These are phyloP conservation scores for Boletus huronensis DNA, from an alignment of 768 basidiomycete species.

Conservation along the genomic window DNA sequence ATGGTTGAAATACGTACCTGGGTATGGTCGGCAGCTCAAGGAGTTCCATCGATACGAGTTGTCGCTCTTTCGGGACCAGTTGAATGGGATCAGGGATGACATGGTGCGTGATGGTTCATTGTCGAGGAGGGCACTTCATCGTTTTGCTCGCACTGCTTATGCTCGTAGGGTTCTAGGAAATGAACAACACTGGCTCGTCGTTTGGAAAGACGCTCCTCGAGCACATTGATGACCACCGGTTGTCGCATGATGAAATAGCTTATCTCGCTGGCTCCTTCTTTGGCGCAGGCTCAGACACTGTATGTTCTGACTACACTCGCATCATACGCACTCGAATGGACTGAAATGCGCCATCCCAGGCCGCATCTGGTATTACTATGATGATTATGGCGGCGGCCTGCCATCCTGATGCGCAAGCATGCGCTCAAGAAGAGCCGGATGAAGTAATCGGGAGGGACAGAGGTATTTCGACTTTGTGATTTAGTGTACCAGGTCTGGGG, in stretches of 20 bases:
- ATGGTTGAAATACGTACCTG: slow-evolving; percentile 45
- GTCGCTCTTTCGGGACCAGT: slow-evolving; percentile 45
- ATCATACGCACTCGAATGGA: not conserved
- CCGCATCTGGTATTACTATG: slow-evolving; percentile 42
- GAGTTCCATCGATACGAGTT: slow-evolving; percentile 39
- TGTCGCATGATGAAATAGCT: slow-evolving; percentile 47
- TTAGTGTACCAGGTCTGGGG: too few species aligned
- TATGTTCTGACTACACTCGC: not conserved
- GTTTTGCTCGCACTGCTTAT: not conserved
- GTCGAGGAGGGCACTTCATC: not conserved
- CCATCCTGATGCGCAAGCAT: too few species aligned
- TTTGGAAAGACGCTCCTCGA: slow-evolving; percentile 55
- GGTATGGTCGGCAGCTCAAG: slow-evolving; percentile 50
- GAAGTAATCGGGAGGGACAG: too few species aligned
- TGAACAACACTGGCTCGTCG: slow-evolving; percentile 16
- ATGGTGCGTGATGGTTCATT: not conserved
- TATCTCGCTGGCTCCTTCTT: slow-evolving; percentile 62
- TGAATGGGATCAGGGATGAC: slow-evolving; percentile 17
- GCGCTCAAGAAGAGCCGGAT: too few species aligned
- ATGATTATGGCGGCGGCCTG: too few species aligned
- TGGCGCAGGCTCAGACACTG: slow-evolving; percentile 57
- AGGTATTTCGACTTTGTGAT: too few species aligned
- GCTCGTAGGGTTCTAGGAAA: not conserved
- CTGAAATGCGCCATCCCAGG: slow-evolving; percentile 19
- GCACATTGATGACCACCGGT: slow-evolving; percentile 42